Evolutionary conservation across 768 basidiomycete genomes (phyloP), one percentile per base, ranked within the genome.

Genomic region (Calocera viscosa): DNA sequence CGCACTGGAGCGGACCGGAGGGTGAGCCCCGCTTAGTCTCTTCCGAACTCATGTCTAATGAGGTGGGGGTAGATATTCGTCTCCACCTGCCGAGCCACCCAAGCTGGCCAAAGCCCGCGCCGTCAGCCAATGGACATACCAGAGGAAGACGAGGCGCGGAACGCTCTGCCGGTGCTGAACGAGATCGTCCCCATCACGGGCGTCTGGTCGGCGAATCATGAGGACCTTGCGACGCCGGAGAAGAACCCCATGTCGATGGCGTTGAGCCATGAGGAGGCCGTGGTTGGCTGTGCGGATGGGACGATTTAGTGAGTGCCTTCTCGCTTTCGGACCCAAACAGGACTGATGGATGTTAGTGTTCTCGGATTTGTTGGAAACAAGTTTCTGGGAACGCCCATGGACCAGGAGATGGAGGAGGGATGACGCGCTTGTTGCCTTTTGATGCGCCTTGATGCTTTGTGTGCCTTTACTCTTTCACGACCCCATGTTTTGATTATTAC

Each of bases 241-340:
- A 91, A 93, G 82, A 93, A 94, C 71, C 93, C 92, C 8, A 93
- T 93, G 92, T 89, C 89, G 69, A 89, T 95, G 86, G 90, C 91
- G 70, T 75, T 94, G 71, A 91, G 88, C 71, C 89, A 92, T 70
- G 91, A 94, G 72, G 90, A 93, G 73, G 88, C 94, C 0, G 91
- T 93, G 19, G 89, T 94, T 32, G 91, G 91, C 0, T 93, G 91
- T 79, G 90, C 90, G 30, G 91, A 93, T 75, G 91, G 91, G 16
- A 91, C 89, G 1, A 93, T 93, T 71, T 93, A 93, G 90, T 93
- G 69, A 78, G 90, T 67, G 16, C 22, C 7, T 22, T 40, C 60
- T 24, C 33, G 24, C 64, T 33, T 24, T 41, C 65, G 19, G 34
- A 34, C 41, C 66, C 39, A 28, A 66, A 74, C 70, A 74, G 39